Base-by-base conservation (phyloP, 192 early-diverging fungal species). In the Chytriomyces sp. region DNA sequence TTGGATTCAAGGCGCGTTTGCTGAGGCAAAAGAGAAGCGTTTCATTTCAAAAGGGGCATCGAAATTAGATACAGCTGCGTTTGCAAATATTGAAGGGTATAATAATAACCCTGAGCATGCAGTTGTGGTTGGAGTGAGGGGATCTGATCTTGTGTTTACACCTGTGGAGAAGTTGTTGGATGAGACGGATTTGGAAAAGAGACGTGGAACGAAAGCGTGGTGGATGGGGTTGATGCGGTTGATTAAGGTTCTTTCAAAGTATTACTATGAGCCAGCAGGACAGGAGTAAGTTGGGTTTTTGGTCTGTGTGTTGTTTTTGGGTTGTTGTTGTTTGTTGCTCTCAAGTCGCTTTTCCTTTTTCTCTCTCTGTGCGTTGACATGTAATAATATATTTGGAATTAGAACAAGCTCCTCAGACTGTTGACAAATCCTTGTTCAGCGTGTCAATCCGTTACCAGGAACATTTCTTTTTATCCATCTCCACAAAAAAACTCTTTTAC, bases 161-260 rank as follows among this genome's bases (percentile, higher is more conserved):
- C 91, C 94, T 10, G 86, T 95, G 13, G 70, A 78, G 74, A 83
- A 90, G 23, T 83, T 95, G 8, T 75, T 91, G 26, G 67, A 75
- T 23, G 86, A 92, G 46, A 94, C 95, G 0, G 94, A 99, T 82
- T 85, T 97, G 82, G 91, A 91, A 64, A 90, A 92, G 61, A 91
- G 93, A 79, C 85, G 92, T 43, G 86, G 76, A 6, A 88, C 86
- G 48, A 82, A 87, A 13, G 91, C 92, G 87, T 97, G 96, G 96
- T 90, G 89, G 89, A 82, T 86, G 82, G 76, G 69, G 18, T 48
- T 80, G 13, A 79, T 62, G 28, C 23, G 69, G 18, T 69, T 89
- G 61, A 83, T 87, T 50, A 74, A 80, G 47, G 67, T 88, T 11
- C 77, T 89, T 46, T 69, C 78, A 24, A 89, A 89, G 69, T 81